phyloP scores from a whole-genome alignment of 2,329 filamentous ascomycete genomes.

The Neonectria ditissima region DNA sequence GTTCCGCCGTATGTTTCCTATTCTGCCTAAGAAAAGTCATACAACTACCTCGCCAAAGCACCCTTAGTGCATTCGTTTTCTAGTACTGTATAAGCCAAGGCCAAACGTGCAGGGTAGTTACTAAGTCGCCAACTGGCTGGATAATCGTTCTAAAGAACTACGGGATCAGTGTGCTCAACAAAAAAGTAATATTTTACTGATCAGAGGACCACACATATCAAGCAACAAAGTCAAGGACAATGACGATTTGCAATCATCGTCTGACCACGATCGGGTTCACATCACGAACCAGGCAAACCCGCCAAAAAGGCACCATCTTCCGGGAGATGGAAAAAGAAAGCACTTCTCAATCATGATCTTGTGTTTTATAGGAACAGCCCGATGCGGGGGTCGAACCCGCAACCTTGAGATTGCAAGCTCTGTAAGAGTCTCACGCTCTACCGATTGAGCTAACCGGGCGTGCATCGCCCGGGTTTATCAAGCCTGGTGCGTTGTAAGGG shows the following conservation, averaged over 20 bases:
- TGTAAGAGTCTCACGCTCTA: slow-evolving; percentile 77
- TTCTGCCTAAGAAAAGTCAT: neutral
- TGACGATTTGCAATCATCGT: neutral
- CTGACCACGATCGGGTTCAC: neutral
- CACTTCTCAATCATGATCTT: slow-evolving; percentile 42
- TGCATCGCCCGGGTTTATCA: slow-evolving; percentile 61
- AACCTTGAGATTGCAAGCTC: slow-evolving; percentile 62
- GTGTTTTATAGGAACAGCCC: slow-evolving; percentile 53
- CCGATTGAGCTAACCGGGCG: slow-evolving; percentile 48
- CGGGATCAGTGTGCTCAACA: too few relatives aligned
- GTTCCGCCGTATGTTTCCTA: neutral
- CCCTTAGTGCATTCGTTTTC: neutral
- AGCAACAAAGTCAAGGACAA: neutral
- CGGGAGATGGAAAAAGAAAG: slow-evolving; percentile 34
- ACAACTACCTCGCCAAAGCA: neutral
- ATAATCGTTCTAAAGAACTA: too few relatives aligned
- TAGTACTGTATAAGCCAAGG: neutral
- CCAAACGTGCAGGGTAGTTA: neutral
- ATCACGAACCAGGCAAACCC: neutral
- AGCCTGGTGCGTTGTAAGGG: slow-evolving; percentile 2
- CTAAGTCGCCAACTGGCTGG: too few relatives aligned
- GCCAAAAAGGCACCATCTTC: neutral
- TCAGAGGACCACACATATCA: too few relatives aligned
- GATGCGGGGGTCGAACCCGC: slow-evolving; percentile 64
- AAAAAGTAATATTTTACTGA: too few relatives aligned